Base-by-base conservation (phyloP, 352 stramenopile genomes). In the Phytophthora aleatoria region DNA sequence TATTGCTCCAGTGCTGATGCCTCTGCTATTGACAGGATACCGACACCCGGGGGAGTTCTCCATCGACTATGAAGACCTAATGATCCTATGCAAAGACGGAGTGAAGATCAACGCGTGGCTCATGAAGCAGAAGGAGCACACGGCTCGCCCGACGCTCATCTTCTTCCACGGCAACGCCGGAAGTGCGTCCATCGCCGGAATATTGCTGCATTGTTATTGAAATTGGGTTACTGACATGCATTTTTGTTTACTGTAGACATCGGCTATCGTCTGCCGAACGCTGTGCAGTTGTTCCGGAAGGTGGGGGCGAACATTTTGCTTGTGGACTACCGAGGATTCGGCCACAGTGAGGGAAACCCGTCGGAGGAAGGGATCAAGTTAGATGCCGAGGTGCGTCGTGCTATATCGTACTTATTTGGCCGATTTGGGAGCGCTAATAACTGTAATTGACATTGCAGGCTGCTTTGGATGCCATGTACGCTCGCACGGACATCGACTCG, bases 161-260 rank as follows among this genome's bases (percentile, higher is more conserved):
- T 99, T 98, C 57, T 98, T 98, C 72, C 95, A 99, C 49, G 95
- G 92, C 61, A 98, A 98, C 69, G 94, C 95, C 16, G 93, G 92
- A 71, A 94, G 87, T 95, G 67, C 57, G 76, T 77, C 43, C 1
- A 5, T 38, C 5, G 12, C 8, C n/a, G 2, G 28, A 7, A 13
- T 56, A 27, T 15, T 47, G 13, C 15, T n/a, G 39, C 16, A 20
- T 33, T 43, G n/a, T 20, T 12, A 26, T 8, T 45, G 27, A 12
- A 43, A 48, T 24, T 11, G 9, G 28, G 27, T 16, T 57, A 1
- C 20, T 20, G 3, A 55, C 5, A 16, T 16, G 35, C 13, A 26
- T 38, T 42, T 8, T 27, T 39, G 12, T 50, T 45, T 33, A 3
- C 12, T 63, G 30, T 57, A 89, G 96, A 98, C 64, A 98, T 99